Conservation (phyloP, 768 basidiomycete genomes). For the Kwoniella europaea region DNA sequence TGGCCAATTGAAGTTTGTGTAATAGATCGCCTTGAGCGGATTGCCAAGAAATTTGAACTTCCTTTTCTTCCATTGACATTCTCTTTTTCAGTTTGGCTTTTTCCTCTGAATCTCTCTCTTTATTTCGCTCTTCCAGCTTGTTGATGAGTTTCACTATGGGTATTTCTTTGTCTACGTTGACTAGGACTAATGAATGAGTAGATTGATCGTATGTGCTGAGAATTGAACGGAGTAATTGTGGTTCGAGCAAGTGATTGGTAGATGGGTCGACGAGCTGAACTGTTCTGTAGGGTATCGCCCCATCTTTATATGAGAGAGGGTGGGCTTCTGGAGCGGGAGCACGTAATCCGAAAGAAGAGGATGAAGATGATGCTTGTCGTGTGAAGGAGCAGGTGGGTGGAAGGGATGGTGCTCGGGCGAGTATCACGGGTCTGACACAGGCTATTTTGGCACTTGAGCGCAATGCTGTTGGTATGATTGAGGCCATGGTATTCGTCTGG, state of each 20-base stretch:
- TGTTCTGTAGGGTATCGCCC: slow-evolving; percentile 42
- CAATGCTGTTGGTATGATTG: background rate
- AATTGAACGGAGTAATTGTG: slow-evolving; percentile 34
- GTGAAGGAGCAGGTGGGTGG: background rate
- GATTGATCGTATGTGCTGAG: slow-evolving; percentile 29
- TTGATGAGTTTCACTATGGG: slow-evolving; percentile 50
- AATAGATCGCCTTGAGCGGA: slow-evolving; percentile 47
- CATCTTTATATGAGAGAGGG: slow-evolving; percentile 28
- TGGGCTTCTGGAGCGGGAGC: slow-evolving; percentile 5
- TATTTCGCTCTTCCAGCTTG: slow-evolving; percentile 35
- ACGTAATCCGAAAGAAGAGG: slow-evolving; percentile 21
- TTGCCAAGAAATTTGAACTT: slow-evolving; percentile 56
- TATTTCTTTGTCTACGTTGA: slow-evolving; percentile 30
- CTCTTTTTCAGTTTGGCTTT: slow-evolving; percentile 34
- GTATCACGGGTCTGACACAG: background rate
- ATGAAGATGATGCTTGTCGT: slow-evolving; percentile 9
- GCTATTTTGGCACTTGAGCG: background rate
- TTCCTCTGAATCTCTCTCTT: slow-evolving; percentile 31
- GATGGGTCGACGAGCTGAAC: slow-evolving; percentile 49
- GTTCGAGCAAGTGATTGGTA: slow-evolving; percentile 37
- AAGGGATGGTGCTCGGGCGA: background rate
- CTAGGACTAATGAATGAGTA: slow-evolving; percentile 45
- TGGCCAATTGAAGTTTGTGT: slow-evolving; percentile 47
- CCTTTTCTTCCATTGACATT: slow-evolving; percentile 45
- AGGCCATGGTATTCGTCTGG: background rate